A percentile compares a stretch with the other conserved stretches of the same genome.
Conservation (phyloP, 2,329 filamentous ascomycete genomes). For the Fusarium sp. region DNA sequence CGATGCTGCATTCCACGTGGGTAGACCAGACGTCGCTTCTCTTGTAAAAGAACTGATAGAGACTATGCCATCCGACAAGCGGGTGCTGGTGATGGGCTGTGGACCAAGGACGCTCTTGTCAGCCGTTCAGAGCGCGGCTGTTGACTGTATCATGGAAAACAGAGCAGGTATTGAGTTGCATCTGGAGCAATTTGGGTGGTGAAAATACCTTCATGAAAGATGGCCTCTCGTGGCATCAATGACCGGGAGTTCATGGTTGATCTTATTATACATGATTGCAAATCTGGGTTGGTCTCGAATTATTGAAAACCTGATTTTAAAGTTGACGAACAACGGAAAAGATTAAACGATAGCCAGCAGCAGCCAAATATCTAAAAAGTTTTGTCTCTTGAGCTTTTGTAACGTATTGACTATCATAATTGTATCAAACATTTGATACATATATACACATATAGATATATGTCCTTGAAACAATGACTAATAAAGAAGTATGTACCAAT, state of each 20-base stretch:
- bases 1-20: constrained; percentile 46
- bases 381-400: constrained; percentile 30
- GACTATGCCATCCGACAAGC: constrained; percentile 46
- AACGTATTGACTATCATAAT: constrained; percentile 24
- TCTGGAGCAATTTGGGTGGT: constrained; percentile 63
- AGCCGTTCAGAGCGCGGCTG: constrained; percentile 57
- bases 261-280: background rate
- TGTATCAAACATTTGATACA: constrained; percentile 7
- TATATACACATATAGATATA: constrained; percentile 12
- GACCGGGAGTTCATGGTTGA: background rate
- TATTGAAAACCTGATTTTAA: background rate
- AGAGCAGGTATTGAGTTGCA: constrained; percentile 62
- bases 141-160: constrained; percentile 53
- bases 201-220: background rate
- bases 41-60: constrained; percentile 53
- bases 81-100: constrained; percentile 60
- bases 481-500: constrained; percentile 41
- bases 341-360: background rate
- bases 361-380: background rate
- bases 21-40: constrained; percentile 54
- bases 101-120: constrained; percentile 59
- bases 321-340: constrained; percentile 4
- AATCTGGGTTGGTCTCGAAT: background rate
- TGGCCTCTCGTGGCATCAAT: background rate
- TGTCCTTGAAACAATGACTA: constrained; percentile 9